Conservation (phyloP, 257 asterid species). For the Parsonsia alboflavescens region DNA sequence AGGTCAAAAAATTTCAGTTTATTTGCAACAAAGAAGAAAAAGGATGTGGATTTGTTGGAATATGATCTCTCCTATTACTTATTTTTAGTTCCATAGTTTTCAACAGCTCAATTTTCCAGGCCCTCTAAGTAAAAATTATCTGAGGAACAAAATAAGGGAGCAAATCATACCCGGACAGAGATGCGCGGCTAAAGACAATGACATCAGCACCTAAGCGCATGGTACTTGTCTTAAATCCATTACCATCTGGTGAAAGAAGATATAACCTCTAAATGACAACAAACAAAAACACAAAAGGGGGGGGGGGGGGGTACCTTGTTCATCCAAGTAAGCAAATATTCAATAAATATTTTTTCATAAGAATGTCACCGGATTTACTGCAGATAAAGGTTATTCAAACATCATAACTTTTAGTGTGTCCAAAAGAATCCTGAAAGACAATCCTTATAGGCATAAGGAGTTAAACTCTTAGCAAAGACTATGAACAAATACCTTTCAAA, state of each 20-base stretch:
- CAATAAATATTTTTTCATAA: neutral
- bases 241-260: slow-evolving; percentile 60
- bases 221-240: slow-evolving; percentile 97
- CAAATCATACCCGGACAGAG: slow-evolving; percentile 56
- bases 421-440: neutral
- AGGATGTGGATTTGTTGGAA: neutral
- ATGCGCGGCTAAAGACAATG: slow-evolving; percentile 72
- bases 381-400: neutral
- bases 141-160: slow-evolving; percentile 19
- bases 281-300: neutral
- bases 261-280: neutral
- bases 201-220: slow-evolving; percentile 95
- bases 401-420: neutral
- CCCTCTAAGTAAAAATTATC: neutral
- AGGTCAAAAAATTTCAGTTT: neutral
- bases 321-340: too few relatives aligned
- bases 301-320: neutral
- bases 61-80: slow-evolving; percentile 9
- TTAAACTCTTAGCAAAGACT: neutral
- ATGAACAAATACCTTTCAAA: neutral
- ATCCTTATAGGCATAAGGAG: neutral
- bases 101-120: neutral
- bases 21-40: neutral
- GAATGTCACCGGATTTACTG: neutral
- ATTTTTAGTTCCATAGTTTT: neutral